Evolutionary conservation across 768 basidiomycete species (phyloP), one percentile per base, ranked within the genome.

Genomic region (Hydnum rufescens): DNA sequence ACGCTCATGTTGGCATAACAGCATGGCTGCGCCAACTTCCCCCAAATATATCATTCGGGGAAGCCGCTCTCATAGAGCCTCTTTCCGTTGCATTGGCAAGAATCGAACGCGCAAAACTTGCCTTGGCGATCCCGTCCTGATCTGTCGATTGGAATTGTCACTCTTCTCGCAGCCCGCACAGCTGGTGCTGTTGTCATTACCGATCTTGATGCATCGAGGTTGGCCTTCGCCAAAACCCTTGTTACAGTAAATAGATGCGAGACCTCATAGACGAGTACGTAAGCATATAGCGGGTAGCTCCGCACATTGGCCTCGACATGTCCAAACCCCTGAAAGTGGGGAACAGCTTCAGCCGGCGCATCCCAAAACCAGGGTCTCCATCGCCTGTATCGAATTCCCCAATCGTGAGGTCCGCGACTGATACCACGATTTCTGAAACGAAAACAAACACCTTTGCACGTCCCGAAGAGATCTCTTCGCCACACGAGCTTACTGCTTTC

Each of bases 401-500:
- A 13, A 47, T 13, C 44, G 44, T n/a, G n/a, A n/a, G n/a, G n/a
- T n/a, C n/a, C n/a, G n/a, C n/a, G n/a, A n/a, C 44, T 47, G 8
- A 13, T 16, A 8, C 16, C 44, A 47, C 44, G 6, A 6, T 6
- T 25, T 25, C 44, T 6, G 25, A 47, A 26, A 8, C 44, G 44
- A 47, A 13, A 25, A 8, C 54, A 49, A 4, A 13, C 51, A 29
- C 52, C 42, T n/a, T 28, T 47, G 44, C 44, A 28, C 32, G 60
- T 57, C 65, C 71, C 0, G 69, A 69, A 53, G 84, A 89, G 58
- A 87, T 87, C 32, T 87, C 89, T 2, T 88, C 85, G 60, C 90
- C 90, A 1, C 89, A 92, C 63, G 90, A 95, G 64, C 66, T 95
- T 57, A 93, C 90, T 29, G 87, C 87, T 22, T 95, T 90, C 66